phyloP scores from a whole-genome alignment of 2,329 filamentous ascomycete genomes.

The Clonostachys rosea region DNA sequence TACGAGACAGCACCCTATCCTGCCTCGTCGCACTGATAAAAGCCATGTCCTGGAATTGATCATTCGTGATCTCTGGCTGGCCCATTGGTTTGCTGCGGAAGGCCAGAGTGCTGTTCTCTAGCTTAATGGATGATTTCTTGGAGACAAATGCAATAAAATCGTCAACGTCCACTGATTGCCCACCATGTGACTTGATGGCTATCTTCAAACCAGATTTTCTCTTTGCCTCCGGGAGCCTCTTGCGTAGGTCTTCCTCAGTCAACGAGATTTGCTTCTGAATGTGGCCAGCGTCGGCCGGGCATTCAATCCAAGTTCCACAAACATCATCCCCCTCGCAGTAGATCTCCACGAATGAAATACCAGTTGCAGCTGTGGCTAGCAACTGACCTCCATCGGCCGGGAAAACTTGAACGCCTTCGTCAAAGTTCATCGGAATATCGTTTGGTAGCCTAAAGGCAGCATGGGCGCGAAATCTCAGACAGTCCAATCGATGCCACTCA shows the following conservation, averaged over 20 bases:
- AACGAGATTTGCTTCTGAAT: slow-evolving; percentile 58
- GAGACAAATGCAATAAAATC: slow-evolving; percentile 69
- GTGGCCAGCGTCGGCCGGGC: slow-evolving; percentile 45
- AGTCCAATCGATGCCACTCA: slow-evolving; percentile 85
- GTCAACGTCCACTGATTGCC: slow-evolving; percentile 70
- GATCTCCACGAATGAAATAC: slow-evolving; percentile 82
- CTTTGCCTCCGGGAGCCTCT: slow-evolving; percentile 66
- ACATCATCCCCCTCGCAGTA: slow-evolving; percentile 75
- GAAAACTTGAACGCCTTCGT: slow-evolving; percentile 82
- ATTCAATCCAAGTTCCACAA: slow-evolving; percentile 81
- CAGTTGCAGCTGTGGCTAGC: slow-evolving; percentile 72
- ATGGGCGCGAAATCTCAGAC: slow-evolving; percentile 83
- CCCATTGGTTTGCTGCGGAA: slow-evolving; percentile 62
- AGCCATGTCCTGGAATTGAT: slow-evolving; percentile 66
- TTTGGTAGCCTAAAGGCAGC: slow-evolving; percentile 83
- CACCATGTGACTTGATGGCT: slow-evolving; percentile 70
- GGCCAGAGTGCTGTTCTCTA: slow-evolving; percentile 65
- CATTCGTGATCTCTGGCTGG: slow-evolving; percentile 65
- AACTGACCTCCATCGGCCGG: slow-evolving; percentile 74
- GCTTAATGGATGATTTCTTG: slow-evolving; percentile 68
- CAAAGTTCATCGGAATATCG: slow-evolving; percentile 60
- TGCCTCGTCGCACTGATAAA: slow-evolving; percentile 64
- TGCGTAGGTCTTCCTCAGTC: slow-evolving; percentile 70
- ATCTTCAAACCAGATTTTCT: slow-evolving; percentile 68
- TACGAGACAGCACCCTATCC: slow-evolving; percentile 68